phyloP scores from a whole-genome alignment of 1,139 yeast genomes.

The Suhomyces bribrorum region DNA sequence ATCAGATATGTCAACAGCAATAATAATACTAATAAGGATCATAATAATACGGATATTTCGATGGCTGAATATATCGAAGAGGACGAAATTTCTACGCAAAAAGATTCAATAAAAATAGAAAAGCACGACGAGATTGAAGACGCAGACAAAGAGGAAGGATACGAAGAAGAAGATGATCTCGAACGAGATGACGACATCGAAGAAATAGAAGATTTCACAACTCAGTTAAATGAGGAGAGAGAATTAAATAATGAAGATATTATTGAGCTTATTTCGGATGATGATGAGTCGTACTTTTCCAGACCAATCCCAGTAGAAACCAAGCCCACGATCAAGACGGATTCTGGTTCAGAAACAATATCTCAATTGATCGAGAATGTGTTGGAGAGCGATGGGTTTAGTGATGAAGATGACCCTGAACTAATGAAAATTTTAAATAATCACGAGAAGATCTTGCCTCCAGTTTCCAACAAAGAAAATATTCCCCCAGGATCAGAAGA shows the following conservation, averaged over 20 bases:
- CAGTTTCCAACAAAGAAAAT: slow-evolving; percentile 14
- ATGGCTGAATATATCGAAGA: slow-evolving; percentile 16
- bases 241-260: slow-evolving; percentile 32
- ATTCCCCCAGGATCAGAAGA: slow-evolving; percentile 36
- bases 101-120: slow-evolving; percentile 3
- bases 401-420: slow-evolving; percentile 42
- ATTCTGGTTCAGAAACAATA: slow-evolving; percentile 5
- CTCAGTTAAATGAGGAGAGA: slow-evolving; percentile 47
- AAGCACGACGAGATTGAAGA: slow-evolving; percentile 13
- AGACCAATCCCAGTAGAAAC: slow-evolving; percentile 7
- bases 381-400: slow-evolving; percentile 33
- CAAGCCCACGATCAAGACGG: background rate
- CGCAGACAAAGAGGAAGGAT: slow-evolving; percentile 13
- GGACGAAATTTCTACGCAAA: slow-evolving; percentile 11
- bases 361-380: slow-evolving; percentile 8
- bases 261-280: slow-evolving; percentile 37
- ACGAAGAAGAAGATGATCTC: slow-evolving; percentile 14
- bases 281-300: slow-evolving; percentile 23
- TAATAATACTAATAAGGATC: slow-evolving; percentile 1
- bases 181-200: slow-evolving; percentile 27
- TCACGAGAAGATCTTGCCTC: slow-evolving; percentile 14
- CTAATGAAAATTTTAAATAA: slow-evolving; percentile 26
- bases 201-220: slow-evolving; percentile 35
- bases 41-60: slow-evolving; percentile 5
- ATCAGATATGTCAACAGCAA: slow-evolving; percentile 19